Evolutionary conservation across 1,139 yeast genomes (phyloP).

Genomic region (Debaryomyces robertsiae): DNA sequence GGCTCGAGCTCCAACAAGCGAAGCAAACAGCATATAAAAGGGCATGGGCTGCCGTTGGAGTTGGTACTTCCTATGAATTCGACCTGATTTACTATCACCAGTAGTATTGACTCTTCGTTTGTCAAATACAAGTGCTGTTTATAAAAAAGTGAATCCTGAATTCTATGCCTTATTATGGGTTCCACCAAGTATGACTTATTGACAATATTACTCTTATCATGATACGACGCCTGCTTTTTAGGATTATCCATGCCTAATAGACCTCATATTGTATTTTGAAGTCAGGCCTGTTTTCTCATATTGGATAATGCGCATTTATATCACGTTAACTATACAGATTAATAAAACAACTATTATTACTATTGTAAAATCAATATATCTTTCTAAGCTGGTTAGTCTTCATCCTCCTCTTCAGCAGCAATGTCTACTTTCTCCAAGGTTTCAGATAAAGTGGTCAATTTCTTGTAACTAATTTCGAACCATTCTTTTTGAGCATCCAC

Average conservation of each 20-base stretch:
- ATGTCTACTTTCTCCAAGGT: slow-evolving; percentile 39
- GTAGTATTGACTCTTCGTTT: slow-evolving; percentile 53
- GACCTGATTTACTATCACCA: slow-evolving; percentile 40
- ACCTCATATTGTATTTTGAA: no score
- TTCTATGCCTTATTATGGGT: slow-evolving; percentile 67
- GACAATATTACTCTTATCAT: slow-evolving; percentile 30
- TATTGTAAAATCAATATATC: no score
- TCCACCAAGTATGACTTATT: slow-evolving; percentile 62
- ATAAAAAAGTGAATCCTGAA: slow-evolving; percentile 70
- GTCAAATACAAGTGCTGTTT: slow-evolving; percentile 62
- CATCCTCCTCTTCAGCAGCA: slow-evolving; percentile 34
- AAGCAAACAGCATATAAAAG: slow-evolving; percentile 65
- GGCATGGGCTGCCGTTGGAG: slow-evolving; percentile 54
- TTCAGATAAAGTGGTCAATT: slow-evolving; percentile 34
- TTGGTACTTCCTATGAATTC: slow-evolving; percentile 51
- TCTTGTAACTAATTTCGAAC: slow-evolving; percentile 51
- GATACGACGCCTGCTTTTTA: slow-evolving; percentile 23
- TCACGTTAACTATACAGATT: not conserved
- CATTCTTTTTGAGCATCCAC: slow-evolving; percentile 69
- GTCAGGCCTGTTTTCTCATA: no score
- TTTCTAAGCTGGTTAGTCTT: slow-evolving; percentile 10
- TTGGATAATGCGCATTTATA: slow-evolving; percentile 5
- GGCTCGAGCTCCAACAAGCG: slow-evolving; percentile 69
- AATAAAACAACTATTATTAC: no score
- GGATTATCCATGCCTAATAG: slow-evolving; percentile 2